Evolutionary conservation across 2,329 filamentous ascomycete genomes (phyloP).

Genomic region (Pseudogymnoascus destructans): DNA sequence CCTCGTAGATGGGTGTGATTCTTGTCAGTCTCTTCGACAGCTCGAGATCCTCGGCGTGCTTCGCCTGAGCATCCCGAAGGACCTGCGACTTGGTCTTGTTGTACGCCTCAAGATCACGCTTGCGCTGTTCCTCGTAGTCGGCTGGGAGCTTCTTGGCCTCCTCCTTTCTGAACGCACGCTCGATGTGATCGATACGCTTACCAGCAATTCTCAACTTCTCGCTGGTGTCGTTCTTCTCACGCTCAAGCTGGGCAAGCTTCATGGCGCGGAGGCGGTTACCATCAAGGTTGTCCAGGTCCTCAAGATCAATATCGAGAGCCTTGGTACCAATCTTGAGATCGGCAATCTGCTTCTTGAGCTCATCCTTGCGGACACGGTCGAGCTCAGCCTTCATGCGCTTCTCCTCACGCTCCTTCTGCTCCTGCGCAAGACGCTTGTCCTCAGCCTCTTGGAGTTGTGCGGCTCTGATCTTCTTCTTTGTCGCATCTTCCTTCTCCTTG

Average conservation of each 20-base stretch:
- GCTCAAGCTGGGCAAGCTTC: slow-evolving; percentile 90
- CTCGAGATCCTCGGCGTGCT: slow-evolving; percentile 84
- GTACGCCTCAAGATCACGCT: slow-evolving; percentile 66
- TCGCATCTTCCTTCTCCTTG: slow-evolving; percentile 85
- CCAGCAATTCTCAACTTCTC: slow-evolving; percentile 83
- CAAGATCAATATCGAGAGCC: slow-evolving; percentile 59
- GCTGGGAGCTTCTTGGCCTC: slow-evolving; percentile 81
- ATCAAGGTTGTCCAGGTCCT: slow-evolving; percentile 76
- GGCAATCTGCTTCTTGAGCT: slow-evolving; percentile 82
- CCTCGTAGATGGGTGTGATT: slow-evolving; percentile 72
- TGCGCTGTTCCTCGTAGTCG: slow-evolving; percentile 74
- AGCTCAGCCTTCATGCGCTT: slow-evolving; percentile 77
- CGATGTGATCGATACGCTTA: slow-evolving; percentile 92
- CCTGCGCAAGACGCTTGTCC: slow-evolving; percentile 74
- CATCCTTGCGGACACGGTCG: slow-evolving; percentile 80
- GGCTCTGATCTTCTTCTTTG: slow-evolving; percentile 71
- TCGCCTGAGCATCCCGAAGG: slow-evolving; percentile 65
- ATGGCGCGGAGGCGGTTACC: slow-evolving; percentile 82
- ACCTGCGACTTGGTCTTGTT: slow-evolving; percentile 67
- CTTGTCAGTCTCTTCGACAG: slow-evolving; percentile 85
- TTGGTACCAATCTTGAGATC: slow-evolving; percentile 86
- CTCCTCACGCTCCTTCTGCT: slow-evolving; percentile 81
- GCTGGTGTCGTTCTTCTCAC: slow-evolving; percentile 92
- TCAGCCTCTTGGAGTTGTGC: slow-evolving; percentile 85
- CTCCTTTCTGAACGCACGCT: slow-evolving; percentile 92